Evolutionary conservation across 2,329 filamentous ascomycete genomes (phyloP).

Genomic region (Epicoccum nigrum): DNA sequence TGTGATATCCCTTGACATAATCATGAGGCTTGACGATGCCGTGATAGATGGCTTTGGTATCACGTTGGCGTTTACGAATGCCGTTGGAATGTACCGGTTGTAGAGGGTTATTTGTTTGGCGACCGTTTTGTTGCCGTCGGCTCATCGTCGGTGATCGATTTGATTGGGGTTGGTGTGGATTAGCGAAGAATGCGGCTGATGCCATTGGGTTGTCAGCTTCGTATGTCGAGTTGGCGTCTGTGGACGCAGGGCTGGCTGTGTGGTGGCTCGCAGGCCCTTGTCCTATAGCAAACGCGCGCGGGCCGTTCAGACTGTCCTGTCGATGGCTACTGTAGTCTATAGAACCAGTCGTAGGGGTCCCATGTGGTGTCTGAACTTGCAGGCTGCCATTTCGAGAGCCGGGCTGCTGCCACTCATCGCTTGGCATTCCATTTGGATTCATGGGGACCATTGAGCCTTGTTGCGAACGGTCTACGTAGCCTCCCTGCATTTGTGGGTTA

Average conservation of each 20-base stretch:
- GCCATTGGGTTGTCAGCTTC: conserved; percentile 52
- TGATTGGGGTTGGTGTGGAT: conserved; percentile 37
- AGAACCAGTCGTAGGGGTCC: conserved; percentile 47
- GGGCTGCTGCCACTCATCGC: conserved; percentile 47
- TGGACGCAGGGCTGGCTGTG: conserved; percentile 63
- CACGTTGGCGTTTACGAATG: conserved; percentile 61
- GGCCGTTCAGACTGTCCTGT: conserved; percentile 47
- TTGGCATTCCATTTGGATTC: conserved; percentile 32
- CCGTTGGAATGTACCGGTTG: conserved; percentile 42
- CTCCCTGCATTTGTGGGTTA: conserved; percentile 48
- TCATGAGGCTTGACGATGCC: conserved; percentile 89
- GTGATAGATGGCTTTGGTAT: conserved; percentile 86
- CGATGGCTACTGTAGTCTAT: conserved; percentile 38
- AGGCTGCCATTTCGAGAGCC: conserved; percentile 52
- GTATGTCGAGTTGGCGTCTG: conserved; percentile 48
- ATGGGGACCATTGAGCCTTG: conserved; percentile 41
- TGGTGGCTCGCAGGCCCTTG: conserved; percentile 62
- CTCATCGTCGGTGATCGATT: conserved; percentile 38
- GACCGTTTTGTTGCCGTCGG: conserved; percentile 35
- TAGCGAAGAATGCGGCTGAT: conserved; percentile 43
- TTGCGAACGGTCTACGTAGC: conserved; percentile 32
- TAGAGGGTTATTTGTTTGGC: conserved; percentile 36
- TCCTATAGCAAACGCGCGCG: conserved; percentile 67
- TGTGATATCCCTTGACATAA: conserved; percentile 89
- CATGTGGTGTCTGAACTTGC: conserved; percentile 52